Percentiles rank a stretch among this genome's conserved stretches.
Evolutionary conservation across 305 asterid genomes (phyloP).

Genomic region (Solanum aculeatissimum): DNA sequence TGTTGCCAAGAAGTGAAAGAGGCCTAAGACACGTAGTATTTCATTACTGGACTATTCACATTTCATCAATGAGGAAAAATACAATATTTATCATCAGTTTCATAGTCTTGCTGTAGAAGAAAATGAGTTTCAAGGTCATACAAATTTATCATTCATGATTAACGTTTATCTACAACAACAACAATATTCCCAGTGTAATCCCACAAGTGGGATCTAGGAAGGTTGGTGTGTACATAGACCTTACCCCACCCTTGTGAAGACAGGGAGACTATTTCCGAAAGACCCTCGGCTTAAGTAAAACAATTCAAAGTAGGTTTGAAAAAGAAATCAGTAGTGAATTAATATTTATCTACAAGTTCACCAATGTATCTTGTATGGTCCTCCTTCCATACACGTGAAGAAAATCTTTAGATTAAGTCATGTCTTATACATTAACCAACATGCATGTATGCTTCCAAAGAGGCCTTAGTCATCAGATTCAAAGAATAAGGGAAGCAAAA

Average conservation of each 20-base stretch:
- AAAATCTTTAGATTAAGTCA: not conserved
- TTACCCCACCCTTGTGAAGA: not conserved
- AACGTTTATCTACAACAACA: not conserved
- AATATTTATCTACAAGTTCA: not conserved
- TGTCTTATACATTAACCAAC: not conserved
- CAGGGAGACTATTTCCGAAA: not conserved
- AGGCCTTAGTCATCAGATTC: not conserved
- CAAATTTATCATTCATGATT: not conserved
- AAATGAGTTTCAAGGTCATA: not conserved
- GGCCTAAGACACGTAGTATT: not conserved
- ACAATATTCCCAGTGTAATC: not conserved
- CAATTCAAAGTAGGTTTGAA: not conserved
- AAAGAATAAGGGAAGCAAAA: not conserved
- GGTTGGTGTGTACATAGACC: not conserved
- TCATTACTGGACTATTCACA: not conserved
- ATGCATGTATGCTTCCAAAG: not conserved
- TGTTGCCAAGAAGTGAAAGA: not conserved
- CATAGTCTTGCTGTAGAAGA: not conserved
- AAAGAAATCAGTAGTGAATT: not conserved
- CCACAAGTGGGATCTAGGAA: not conserved
- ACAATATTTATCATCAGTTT: conserved; percentile 15
- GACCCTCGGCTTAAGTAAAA: not conserved
- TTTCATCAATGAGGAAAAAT: not conserved
- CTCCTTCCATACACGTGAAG: not conserved
- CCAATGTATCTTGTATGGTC: not conserved